Percentiles rank a stretch among this genome's conserved stretches.
Evolutionary conservation across 176 grass and related monocot species (phyloP).

Genomic region (Melocanna baccifera): DNA sequence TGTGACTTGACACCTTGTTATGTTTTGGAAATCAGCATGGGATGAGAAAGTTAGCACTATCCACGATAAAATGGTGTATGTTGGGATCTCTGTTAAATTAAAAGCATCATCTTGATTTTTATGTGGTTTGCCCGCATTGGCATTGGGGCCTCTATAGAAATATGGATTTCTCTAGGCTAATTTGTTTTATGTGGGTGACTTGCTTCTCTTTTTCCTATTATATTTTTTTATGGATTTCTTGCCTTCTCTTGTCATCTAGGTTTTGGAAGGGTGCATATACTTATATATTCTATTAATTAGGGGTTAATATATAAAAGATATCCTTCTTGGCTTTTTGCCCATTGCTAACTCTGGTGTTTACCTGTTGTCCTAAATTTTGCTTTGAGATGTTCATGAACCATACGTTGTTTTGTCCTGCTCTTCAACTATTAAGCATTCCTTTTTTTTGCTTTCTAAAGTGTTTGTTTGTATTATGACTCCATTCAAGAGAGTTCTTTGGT

Average conservation of each 20-base stretch:
- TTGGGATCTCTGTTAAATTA: neutral
- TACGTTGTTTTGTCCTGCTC: neutral
- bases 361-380: neutral
- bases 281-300: neutral
- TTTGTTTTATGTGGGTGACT: neutral
- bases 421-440: slow-evolving; percentile 8
- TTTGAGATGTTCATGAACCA: slow-evolving; percentile 4
- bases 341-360: neutral
- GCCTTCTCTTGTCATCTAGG: neutral
- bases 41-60: neutral
- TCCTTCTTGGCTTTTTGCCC: neutral
- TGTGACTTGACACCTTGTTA: neutral
- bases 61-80: neutral
- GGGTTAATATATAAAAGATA: too few species aligned
- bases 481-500: neutral
- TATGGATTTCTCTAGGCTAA: neutral
- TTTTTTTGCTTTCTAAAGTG: neutral
- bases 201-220: neutral
- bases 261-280: neutral
- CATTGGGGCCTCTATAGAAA: neutral
- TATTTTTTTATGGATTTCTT: slow-evolving; percentile 11
- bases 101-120: neutral
- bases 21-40: neutral
- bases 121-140: neutral
- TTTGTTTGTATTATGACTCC: slow-evolving; percentile 9